Evolutionary conservation across 2,329 filamentous ascomycete species (phyloP).

Genomic region (Beauveria varroae): DNA sequence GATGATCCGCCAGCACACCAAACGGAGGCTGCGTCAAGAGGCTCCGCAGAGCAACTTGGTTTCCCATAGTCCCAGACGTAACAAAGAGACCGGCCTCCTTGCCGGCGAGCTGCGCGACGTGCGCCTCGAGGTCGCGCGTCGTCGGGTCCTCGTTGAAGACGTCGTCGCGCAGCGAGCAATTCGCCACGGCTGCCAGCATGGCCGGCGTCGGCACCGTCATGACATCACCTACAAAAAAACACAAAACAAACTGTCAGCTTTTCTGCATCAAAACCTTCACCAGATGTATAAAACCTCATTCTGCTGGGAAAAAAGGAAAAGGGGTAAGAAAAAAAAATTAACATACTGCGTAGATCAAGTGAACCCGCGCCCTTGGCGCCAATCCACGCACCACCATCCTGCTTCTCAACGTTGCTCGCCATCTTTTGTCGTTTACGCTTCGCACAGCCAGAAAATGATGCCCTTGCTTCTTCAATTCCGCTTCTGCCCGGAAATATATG

Average conservation of each 20-base stretch:
- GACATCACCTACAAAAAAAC: constrained; percentile 35
- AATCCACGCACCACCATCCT: constrained; percentile 24
- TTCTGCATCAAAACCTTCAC: too few relatives aligned
- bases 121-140: constrained; percentile 67
- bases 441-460: not conserved
- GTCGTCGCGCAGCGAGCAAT: constrained; percentile 73
- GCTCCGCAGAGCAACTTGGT: constrained; percentile 74
- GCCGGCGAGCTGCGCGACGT: constrained; percentile 63
- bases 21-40: constrained; percentile 76
- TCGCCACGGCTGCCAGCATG: constrained; percentile 74
- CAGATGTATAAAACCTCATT: too few relatives aligned
- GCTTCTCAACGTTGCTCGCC: not conserved
- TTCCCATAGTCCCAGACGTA: constrained; percentile 89
- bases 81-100: constrained; percentile 76
- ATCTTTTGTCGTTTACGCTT: not conserved
- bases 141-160: constrained; percentile 75
- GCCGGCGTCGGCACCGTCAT: constrained; percentile 67
- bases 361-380: constrained; percentile 30
- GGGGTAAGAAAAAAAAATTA: not conserved
- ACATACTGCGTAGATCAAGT: constrained; percentile 33
- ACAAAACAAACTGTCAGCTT: not conserved
- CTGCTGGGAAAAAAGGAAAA: too few relatives aligned
- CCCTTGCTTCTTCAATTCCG: not conserved
- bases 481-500: accelerated
- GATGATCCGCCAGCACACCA: constrained; percentile 68